A percentile compares a stretch with the other conserved stretches of the same genome.
Evolutionary conservation across 2,329 filamentous ascomycete species (phyloP).

Genomic region (Hymenoscyphus albidus): DNA sequence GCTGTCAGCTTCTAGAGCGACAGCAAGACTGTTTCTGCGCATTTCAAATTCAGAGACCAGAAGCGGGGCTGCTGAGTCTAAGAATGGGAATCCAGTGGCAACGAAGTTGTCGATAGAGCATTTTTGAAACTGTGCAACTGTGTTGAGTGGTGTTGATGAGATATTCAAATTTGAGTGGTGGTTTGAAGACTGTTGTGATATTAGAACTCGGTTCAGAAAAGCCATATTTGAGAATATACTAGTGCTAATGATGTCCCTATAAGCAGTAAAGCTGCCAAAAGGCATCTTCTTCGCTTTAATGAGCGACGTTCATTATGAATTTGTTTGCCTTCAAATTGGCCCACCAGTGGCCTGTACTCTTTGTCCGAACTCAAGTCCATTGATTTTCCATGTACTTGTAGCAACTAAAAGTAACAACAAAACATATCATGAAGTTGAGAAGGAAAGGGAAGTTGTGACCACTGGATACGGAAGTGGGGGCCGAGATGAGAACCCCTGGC

Average conservation of each 20-base stretch:
- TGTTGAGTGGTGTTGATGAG: slow-evolving; percentile 7
- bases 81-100: slow-evolving; percentile 46
- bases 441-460: too few species aligned
- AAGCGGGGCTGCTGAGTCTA: slow-evolving; percentile 47
- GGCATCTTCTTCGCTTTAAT: neutral
- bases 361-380: neutral
- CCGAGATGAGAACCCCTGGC: neutral
- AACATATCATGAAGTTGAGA: neutral
- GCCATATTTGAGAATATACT: neutral
- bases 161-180: neutral
- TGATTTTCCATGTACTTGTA: neutral
- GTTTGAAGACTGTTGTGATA: neutral
- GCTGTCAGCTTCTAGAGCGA: slow-evolving; percentile 47
- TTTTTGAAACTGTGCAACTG: slow-evolving; percentile 36
- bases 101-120: slow-evolving; percentile 51
- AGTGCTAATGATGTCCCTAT: neutral
- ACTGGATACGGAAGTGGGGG: neutral
- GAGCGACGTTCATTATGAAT: neutral
- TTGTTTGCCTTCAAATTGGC: neutral
- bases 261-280: neutral
- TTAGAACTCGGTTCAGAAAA: neutral
- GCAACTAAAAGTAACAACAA: neutral
- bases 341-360: neutral
- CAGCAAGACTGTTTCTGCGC: slow-evolving; percentile 53
- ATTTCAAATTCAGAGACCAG: slow-evolving; percentile 48